Evolutionary conservation across 2,329 filamentous ascomycete species (phyloP).

Genomic region (Aspergillus sp.): DNA sequence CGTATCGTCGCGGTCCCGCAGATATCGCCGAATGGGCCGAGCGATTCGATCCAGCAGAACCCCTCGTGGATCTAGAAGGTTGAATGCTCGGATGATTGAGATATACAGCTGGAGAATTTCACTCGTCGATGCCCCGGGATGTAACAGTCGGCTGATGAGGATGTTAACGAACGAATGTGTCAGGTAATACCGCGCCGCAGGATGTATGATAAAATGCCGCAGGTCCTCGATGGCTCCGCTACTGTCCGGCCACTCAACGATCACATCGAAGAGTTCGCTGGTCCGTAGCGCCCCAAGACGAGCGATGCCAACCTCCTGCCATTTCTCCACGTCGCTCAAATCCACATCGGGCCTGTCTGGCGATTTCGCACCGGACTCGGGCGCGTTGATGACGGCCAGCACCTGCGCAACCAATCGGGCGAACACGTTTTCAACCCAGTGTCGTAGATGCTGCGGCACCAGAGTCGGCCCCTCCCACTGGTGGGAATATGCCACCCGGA

Average conservation of each 20-base stretch:
- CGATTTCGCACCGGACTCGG: constrained; percentile 13
- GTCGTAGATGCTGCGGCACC: constrained; percentile 40
- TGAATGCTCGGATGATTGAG: constrained; percentile 56
- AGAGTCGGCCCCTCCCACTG: constrained; percentile 46
- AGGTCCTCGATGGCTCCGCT: constrained; percentile 52
- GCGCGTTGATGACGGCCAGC: constrained; percentile 31
- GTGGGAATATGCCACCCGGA: constrained; percentile 47
- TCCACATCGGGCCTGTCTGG: constrained; percentile 23
- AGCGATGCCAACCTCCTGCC: constrained; percentile 47
- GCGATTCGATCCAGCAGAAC: constrained; percentile 59
- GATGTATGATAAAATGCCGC: constrained; percentile 46
- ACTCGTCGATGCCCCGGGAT: constrained; percentile 56
- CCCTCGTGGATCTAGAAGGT: constrained; percentile 54
- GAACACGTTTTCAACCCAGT: constrained; percentile 50
- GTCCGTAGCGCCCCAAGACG: constrained; percentile 48
- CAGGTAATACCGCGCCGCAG: constrained; percentile 46
- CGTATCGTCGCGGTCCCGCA: constrained; percentile 57
- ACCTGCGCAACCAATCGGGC: constrained; percentile 43
- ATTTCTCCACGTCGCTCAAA: constrained; percentile 40
- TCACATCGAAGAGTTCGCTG: constrained; percentile 51
- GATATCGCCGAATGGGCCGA: constrained; percentile 53
- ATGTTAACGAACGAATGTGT: constrained; percentile 46
- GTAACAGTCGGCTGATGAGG: constrained; percentile 47
- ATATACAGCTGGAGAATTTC: constrained; percentile 61
- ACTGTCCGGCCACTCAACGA: constrained; percentile 52